phyloP scores from a whole-genome alignment of 768 basidiomycete genomes.

The Suillus luteus region DNA sequence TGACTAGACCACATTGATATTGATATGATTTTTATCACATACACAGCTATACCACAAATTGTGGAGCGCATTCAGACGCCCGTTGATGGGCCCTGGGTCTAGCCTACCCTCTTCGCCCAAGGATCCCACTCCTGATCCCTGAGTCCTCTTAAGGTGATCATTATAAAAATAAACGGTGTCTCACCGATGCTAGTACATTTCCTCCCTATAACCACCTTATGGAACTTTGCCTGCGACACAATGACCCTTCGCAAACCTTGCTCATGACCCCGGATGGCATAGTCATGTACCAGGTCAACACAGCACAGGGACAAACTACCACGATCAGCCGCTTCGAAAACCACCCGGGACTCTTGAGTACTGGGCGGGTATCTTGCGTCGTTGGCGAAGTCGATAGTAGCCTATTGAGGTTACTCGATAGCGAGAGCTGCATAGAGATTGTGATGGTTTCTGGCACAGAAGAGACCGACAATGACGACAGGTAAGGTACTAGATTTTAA shows the following conservation, averaged over 20 bases:
- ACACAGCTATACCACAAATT: neutral
- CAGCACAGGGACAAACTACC: conserved; percentile 19
- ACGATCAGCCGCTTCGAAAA: conserved; percentile 26
- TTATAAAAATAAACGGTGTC: neutral
- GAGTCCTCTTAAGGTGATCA: no score
- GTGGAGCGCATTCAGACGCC: conserved; percentile 5
- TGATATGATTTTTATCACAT: neutral
- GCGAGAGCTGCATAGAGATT: conserved; percentile 12
- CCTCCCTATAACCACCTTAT: neutral
- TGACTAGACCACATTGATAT: neutral
- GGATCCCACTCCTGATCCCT: conserved; percentile 1
- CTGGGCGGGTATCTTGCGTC: conserved; percentile 35
- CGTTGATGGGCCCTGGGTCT: conserved; percentile 3
- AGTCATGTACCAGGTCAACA: conserved; percentile 36
- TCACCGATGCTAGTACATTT: neutral
- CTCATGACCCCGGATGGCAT: conserved; percentile 37
- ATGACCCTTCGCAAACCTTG: conserved; percentile 40
- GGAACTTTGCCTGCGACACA: conserved; percentile 25
- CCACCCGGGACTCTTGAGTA: conserved; percentile 19
- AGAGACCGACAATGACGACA: conserved; percentile 17
- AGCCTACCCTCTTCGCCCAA: neutral
- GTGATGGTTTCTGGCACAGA: conserved; percentile 20
- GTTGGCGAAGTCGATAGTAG: conserved; percentile 36
- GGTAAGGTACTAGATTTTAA: conserved; percentile 19
- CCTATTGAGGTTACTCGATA: conserved; percentile 26